Base-by-base conservation (phyloP, 2,329 filamentous ascomycete species). In the Penicillium italicum region DNA sequence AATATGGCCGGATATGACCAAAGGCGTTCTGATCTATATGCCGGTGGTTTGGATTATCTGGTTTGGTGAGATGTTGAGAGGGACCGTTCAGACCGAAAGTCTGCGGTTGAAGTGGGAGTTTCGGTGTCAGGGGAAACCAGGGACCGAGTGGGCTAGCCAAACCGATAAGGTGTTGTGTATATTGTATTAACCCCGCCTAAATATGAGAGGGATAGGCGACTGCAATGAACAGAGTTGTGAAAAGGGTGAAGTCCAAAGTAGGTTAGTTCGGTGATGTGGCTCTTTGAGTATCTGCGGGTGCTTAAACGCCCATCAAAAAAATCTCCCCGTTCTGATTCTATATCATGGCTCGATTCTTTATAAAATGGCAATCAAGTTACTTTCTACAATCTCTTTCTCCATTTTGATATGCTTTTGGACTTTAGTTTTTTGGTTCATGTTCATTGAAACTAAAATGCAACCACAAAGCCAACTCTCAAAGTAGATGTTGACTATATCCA, bases 61-160 rank as follows among this genome's bases (percentile, higher is more conserved):
- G 59, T 63, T 55, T 56, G 59, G 50, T 56, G 47, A 54, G 57
- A 61, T 62, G 59, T 58, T 55, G 22, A 60, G 54, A 62, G 54
- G 45, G 49, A 57, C 58, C 56, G 62, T 58, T 56, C 53, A 58
- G 62, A 62, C 62, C 51, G 61, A 66, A 60, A 66, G 61, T 59
- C 48, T 50, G 38, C 37, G 59, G 60, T 52, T 51, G 40, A 61
- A 65, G 63, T 66, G 63, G 63, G 61, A 66, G 62, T 59, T 61
- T 61, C 61, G 59, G 62, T 43, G 62, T 65, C 63, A 65, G 63
- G 63, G 63, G 63, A 63, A 64, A 62, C 57, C 58, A 63, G 56
- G 51, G 59, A 60, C 61, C 57, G 61, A 62, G 50, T 61, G 56
- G 50, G 41, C 61, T 60, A 45, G 54, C 49, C 43, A 44, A 34